Base-by-base conservation (phyloP, 129 eudicot species). In the Flaveria brownii region DNA sequence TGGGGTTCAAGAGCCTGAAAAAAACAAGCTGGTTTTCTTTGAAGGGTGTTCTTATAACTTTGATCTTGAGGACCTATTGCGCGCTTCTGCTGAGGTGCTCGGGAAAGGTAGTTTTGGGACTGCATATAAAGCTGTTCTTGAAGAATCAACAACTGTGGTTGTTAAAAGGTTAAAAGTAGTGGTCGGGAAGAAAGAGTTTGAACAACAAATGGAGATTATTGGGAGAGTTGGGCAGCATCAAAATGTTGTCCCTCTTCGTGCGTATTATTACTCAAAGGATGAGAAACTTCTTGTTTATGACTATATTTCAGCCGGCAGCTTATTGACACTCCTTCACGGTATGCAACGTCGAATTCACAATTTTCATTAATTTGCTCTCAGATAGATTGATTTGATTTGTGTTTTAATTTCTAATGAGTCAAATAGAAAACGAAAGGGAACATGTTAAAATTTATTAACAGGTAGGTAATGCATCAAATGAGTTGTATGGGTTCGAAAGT, bases 171-270 rank as follows among this genome's bases (percentile, higher is more conserved):
- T 84, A 74, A 84, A 79, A 28, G 92, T 85, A 28, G 80, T 85
- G 28, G 90, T 88, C 25, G 90, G 91, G 26, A 91, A 91, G 69
- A 91, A 83, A 64, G 97, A 91, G 60, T 91, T 91, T 62, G 97
- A 91, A 63, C 93, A 88, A 72, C 97, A 91, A 57, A 91, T 91
- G 97, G 97, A 91, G 74, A 75, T 82, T 39, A 81, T 91, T 23
- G 97, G 97, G 68, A 85, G 97, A 85, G 88, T 86, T 41, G 94
- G 91, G 30, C 97, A 86, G 78, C 97, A 91, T 56, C 83, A 88
- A 75, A 88, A 88, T 85, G 82, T 86, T n/a, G 93, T 86, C 57
- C 97, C 97, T 68, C 86, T 91, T 49, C 89, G 97, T 2, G 97
- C 97, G 62, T 91, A 91, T 85, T 91, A 91, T 71, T 91, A 88